These are phyloP conservation scores for Stentor coeruleus DNA, from an alignment of 73 alveolate species.

Conservation along the genomic window DNA sequence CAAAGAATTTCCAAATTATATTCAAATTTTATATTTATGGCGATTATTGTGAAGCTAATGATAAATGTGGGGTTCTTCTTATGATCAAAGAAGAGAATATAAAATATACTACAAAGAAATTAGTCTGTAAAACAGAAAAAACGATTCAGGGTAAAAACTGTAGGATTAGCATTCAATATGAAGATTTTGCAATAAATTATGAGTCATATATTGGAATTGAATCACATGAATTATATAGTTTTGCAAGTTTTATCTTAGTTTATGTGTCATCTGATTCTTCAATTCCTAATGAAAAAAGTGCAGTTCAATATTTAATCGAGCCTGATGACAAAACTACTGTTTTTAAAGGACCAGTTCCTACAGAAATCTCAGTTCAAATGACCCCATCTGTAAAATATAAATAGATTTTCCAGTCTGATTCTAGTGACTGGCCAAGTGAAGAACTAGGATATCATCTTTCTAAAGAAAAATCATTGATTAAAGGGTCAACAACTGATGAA, in stretches of 20 bases:
- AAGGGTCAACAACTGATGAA: not conserved
- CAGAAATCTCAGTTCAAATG: not conserved
- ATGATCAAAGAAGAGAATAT: too few species aligned
- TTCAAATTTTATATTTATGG: not conserved
- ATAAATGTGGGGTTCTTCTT: too few species aligned
- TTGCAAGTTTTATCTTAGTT: not conserved
- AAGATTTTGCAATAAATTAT: too few species aligned
- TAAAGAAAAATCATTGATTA: too few species aligned
- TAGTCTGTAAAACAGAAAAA: too few species aligned
- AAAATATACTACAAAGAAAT: too few species aligned
- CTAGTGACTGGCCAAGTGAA: not conserved
- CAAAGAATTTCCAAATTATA: not conserved
- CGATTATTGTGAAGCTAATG: not conserved
- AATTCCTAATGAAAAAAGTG: not conserved
- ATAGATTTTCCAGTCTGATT: not conserved
- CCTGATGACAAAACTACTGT: not conserved
- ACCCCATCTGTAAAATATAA: slow-evolving; percentile 15
- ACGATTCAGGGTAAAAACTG: too few species aligned
- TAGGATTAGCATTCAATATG: too few species aligned
- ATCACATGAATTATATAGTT: not conserved
- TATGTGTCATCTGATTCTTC: not conserved
- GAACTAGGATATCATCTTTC: slow-evolving; percentile 5
- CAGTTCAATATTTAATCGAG: not conserved
- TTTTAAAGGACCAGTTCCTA: slow-evolving; percentile 15
- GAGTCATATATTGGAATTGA: too few species aligned